Base-by-base conservation (phyloP, 495 filamentous ascomycete genomes). In the Daldinia vernicosa region DNA sequence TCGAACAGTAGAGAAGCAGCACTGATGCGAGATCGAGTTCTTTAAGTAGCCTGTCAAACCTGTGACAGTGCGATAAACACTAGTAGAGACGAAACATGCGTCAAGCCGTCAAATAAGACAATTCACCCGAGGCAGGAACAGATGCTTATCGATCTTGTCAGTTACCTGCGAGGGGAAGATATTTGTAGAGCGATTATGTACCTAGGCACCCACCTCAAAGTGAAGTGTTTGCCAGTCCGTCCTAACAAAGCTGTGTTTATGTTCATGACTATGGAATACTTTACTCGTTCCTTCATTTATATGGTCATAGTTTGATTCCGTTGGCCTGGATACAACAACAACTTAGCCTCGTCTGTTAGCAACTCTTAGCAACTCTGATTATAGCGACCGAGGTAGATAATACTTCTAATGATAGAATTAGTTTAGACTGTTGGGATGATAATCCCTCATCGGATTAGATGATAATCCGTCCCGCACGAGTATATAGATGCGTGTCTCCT, bases 61-160 rank as follows among this genome's bases (percentile, higher is more conserved):
- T 60, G 12, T 60, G 22, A 22, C 39, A 11, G 6, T 30, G 28
- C 30, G 19, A n/a, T 37, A 26, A 37, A 28, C 14, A 53, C 37
- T 60, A 47, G 43, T 60, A 47, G 43, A 27, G 2, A 24, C 39
- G 59, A 58, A 58, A 57, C 66, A 32, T 52, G 60, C 66, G 51
- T 58, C 52, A 53, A 11, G 30, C 4, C 12, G 33, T 26, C 9
- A 24, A 47, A 47, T 19, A 4, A 47, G 43, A 24, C 19, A 30
- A n/a, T 65, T 52, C 33, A 57, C 28, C 51, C 39, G 43, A 60
- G 51, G 26, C 11, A 30, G 3, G 51, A 7, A 15, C 26, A 30
- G 7, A 15, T 30, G 28, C 28, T 30, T 19, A 27, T 53, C 4
- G 19, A n/a, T 14, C 4, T 53, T 6, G 51, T 14, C 4, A 28